These are phyloP conservation scores for Xerophyta viscosa DNA, from an alignment of 106 monocot genomes.

Conservation along the genomic window DNA sequence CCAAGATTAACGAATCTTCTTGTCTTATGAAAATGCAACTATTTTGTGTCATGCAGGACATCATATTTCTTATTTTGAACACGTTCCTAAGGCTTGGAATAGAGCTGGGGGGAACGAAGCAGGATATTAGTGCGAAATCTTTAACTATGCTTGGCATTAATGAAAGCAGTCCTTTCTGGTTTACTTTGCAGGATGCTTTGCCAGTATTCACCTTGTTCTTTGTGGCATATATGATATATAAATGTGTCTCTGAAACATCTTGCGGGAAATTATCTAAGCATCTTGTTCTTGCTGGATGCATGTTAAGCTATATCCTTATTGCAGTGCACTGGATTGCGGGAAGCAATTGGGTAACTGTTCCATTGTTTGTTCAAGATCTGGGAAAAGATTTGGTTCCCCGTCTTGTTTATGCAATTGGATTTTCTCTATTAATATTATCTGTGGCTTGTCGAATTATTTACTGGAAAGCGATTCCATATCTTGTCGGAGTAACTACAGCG, in stretches of 20 bases:
- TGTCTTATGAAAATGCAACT: constrained; percentile 3
- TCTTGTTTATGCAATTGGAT: constrained; percentile 62
- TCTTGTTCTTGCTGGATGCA: constrained; percentile 22
- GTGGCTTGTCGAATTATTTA: constrained; percentile 17
- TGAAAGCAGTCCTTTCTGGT: constrained; percentile 14
- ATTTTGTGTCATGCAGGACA: constrained; percentile 50
- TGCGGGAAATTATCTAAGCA: constrained; percentile 20
- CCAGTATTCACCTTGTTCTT: constrained; percentile 33
- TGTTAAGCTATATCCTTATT: constrained; percentile 55
- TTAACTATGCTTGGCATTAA: constrained; percentile 12
- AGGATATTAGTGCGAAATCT: constrained; percentile 30
- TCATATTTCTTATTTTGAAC: constrained; percentile 53
- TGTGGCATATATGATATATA: constrained; percentile 37
- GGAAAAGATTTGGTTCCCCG: constrained; percentile 57
- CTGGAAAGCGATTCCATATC: constrained; percentile 13
- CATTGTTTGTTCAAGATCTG: constrained; percentile 19
- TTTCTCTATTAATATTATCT: constrained; percentile 38
- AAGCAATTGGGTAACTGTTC: constrained; percentile 28
- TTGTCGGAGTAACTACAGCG: constrained; percentile 19
- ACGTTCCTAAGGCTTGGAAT: constrained; percentile 57
- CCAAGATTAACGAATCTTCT: no score
- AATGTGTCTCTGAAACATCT: constrained; percentile 6
- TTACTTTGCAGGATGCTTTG: constrained; percentile 33
- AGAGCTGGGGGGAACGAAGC: constrained; percentile 54
- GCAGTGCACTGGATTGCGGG: constrained; percentile 64